Evolutionary conservation across 129 eudicot genomes (phyloP).

Genomic region (Lactuca saligna): DNA sequence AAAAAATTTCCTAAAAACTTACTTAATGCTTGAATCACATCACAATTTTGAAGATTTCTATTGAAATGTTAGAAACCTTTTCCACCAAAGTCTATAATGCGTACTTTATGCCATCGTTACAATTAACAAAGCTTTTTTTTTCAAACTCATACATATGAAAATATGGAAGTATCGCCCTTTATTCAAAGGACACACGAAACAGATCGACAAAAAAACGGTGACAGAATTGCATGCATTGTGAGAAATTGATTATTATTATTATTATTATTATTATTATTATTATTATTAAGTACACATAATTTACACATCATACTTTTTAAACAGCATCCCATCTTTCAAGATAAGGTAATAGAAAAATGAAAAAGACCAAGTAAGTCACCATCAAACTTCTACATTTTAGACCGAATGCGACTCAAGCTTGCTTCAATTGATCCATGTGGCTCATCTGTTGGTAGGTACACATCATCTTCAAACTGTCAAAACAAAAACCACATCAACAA

Average conservation of each 20-base stretch:
- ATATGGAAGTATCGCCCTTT: neutral
- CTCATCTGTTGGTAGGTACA: constrained; percentile 91
- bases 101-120: too few relatives aligned
- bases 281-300: constrained; percentile 4
- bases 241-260: neutral
- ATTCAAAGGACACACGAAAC: too few relatives aligned
- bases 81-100: too few relatives aligned
- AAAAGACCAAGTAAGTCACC: neutral
- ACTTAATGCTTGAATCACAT: too few relatives aligned
- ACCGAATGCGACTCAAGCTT: constrained; percentile 63
- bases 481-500: constrained; percentile 14
- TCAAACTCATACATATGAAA: too few relatives aligned
- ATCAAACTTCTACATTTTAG: constrained; percentile 57
- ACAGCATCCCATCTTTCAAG: constrained; percentile 15
- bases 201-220: neutral
- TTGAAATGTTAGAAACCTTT: too few relatives aligned
- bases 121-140: too few relatives aligned
- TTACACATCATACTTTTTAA: constrained; percentile 17
- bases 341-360: constrained; percentile 1
- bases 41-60: too few relatives aligned
- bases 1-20: too few relatives aligned
- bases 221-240: neutral
- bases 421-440: constrained; percentile 98
- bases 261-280: neutral
- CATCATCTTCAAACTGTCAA: constrained; percentile 90